Conservation (phyloP, 2,329 filamentous ascomycete genomes). For the Pezicula carpinea region DNA sequence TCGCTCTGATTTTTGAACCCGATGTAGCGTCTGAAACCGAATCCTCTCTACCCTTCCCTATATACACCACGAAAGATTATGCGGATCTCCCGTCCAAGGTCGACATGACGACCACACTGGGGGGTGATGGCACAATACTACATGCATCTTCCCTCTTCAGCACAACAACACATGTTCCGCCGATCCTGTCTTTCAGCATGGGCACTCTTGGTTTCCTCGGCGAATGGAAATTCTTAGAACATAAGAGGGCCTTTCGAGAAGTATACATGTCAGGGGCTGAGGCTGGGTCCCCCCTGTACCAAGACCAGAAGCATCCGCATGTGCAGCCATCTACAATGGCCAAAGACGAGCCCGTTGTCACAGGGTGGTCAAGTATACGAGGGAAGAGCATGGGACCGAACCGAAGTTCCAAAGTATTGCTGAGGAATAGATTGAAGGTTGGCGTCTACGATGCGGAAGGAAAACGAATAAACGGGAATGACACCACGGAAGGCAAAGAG, state of each 20-base stretch:
- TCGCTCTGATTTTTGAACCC: conserved; percentile 80
- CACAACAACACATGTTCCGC: conserved; percentile 74
- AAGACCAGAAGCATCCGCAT: conserved; percentile 27
- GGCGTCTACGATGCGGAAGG: conserved; percentile 73
- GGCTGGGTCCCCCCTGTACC: conserved; percentile 27
- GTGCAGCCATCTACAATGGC: conserved; percentile 10
- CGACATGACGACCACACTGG: conserved; percentile 84
- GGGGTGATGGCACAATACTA: conserved; percentile 88
- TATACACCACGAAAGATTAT: conserved; percentile 50
- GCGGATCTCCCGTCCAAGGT: conserved; percentile 68
- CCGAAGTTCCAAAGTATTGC: conserved; percentile 73
- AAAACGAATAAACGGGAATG: conserved; percentile 44
- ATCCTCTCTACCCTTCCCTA: conserved; percentile 64
- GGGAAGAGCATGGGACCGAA: conserved; percentile 77
- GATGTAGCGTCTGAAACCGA: conserved; percentile 70
- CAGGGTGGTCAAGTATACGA: conserved; percentile 66
- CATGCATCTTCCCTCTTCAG: conserved; percentile 85
- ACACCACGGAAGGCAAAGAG: conserved; percentile 25
- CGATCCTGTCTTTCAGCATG: conserved; percentile 94
- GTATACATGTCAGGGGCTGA: conserved; percentile 78
- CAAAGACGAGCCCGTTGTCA: conserved; percentile 26
- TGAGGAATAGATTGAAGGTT: conserved; percentile 82
- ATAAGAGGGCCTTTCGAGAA: conserved; percentile 87
- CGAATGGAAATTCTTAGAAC: conserved; percentile 93
- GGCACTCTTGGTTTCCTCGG: conserved; percentile 91